Conservation (phyloP, 2,329 filamentous ascomycete species). For the Sclerotinia spermophila region DNA sequence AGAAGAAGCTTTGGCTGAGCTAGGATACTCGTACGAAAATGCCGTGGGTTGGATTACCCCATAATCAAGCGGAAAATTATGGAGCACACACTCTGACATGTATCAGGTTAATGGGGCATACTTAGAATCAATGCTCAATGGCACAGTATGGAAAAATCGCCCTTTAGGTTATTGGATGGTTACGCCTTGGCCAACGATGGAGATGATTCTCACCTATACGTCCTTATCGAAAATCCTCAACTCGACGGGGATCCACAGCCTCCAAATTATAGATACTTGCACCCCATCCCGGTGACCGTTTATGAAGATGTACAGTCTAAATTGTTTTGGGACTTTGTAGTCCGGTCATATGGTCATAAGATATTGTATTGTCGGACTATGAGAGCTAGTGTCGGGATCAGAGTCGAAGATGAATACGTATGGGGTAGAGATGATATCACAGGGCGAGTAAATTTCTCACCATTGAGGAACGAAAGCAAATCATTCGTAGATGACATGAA, state of each 20-base stretch:
- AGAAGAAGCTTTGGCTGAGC: constrained; percentile 22
- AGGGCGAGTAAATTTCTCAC: not conserved
- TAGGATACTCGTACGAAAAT: constrained; percentile 24
- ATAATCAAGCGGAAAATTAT: not conserved
- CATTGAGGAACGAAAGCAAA: not conserved
- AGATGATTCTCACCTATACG: not conserved
- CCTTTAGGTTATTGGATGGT: not conserved
- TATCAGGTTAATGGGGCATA: not conserved
- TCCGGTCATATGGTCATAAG: constrained; percentile 20
- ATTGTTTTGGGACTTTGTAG: constrained; percentile 23
- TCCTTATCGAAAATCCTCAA: not conserved
- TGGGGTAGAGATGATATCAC: not conserved
- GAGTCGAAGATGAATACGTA: not conserved
- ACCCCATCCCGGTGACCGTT: constrained; percentile 21
- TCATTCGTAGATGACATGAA: not conserved
- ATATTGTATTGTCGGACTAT: constrained; percentile 20
- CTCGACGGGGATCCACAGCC: constrained; percentile 1
- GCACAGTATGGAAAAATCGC: not conserved
- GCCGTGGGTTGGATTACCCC: constrained; percentile 18
- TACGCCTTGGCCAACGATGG: not conserved
- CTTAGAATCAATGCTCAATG: not conserved
- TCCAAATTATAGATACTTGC: constrained; percentile 11
- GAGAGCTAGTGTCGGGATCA: constrained; percentile 1
- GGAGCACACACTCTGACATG: not conserved
- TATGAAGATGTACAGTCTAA: constrained; percentile 27